Conservation (phyloP, 345 rosid genomes). For the Conringia planisiliqua region DNA sequence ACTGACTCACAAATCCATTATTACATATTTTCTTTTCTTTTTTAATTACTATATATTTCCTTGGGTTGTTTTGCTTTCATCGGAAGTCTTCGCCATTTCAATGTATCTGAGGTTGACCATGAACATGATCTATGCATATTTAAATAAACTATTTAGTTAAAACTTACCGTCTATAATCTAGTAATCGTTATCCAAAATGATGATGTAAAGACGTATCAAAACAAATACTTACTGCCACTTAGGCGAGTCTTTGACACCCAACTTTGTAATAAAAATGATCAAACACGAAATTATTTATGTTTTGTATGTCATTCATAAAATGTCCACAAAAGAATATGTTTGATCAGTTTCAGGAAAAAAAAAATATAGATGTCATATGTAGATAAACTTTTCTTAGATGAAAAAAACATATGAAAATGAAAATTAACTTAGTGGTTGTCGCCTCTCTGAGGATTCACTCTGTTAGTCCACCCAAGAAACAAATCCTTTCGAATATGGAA, state of each 20-base stretch:
- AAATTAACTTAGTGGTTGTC: not conserved
- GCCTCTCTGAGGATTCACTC: not conserved
- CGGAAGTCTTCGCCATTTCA: not conserved
- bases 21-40: not conserved
- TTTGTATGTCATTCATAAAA: not conserved
- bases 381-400: not conserved
- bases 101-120: not conserved
- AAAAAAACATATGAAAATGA: not conserved
- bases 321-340: not conserved
- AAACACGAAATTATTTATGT: not conserved
- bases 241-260: not conserved
- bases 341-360: not conserved
- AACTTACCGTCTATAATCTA: not conserved
- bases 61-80: not conserved
- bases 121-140: not conserved
- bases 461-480: not conserved
- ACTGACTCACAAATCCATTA: conserved; percentile 22
- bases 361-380: no score
- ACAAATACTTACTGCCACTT: not conserved
- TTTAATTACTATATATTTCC: not conserved
- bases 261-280: not conserved
- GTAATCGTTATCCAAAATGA: not conserved
- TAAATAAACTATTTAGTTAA: not conserved
- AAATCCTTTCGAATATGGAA: not conserved
- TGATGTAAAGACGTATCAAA: not conserved